Evolutionary conservation across 345 rosid genomes (phyloP).

Genomic region (Eucalyptus marginata): DNA sequence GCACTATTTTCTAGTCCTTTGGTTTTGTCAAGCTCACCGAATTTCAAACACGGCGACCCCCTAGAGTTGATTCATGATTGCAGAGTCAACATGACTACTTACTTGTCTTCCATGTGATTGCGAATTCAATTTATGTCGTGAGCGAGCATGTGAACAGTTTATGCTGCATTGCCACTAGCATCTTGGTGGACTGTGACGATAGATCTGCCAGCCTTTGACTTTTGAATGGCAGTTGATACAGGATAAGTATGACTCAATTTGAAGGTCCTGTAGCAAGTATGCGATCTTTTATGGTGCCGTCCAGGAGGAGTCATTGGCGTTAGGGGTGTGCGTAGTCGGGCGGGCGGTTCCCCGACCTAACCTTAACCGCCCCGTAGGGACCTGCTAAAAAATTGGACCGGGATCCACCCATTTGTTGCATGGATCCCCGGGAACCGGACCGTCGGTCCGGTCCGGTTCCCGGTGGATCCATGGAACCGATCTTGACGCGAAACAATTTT

Average conservation of each 20-base stretch:
- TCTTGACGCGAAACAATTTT: no score
- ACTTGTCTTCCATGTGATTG: background rate
- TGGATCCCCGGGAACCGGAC: no score
- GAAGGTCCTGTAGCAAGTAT: background rate
- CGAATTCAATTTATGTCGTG: background rate
- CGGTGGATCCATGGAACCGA: no score
- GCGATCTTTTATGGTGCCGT: background rate
- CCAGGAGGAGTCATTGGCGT: background rate
- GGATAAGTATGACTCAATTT: background rate
- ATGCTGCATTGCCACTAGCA: fast-evolving
- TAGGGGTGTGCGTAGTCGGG: no score
- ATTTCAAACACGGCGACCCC: background rate
- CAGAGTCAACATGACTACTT: fast-evolving
- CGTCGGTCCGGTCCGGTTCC: no score
- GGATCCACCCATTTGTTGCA: no score
- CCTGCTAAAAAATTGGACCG: no score
- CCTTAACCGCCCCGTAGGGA: no score
- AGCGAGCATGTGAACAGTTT: fast-evolving
- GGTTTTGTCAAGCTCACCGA: background rate
- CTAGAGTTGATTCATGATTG: background rate
- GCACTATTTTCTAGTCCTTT: background rate
- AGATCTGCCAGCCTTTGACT: fast-evolving
- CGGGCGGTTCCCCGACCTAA: no score
- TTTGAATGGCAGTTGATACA: background rate
- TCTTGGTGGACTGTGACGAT: background rate